Conservation (phyloP, 768 basidiomycete genomes). For the Pulveroboletus sp. region DNA sequence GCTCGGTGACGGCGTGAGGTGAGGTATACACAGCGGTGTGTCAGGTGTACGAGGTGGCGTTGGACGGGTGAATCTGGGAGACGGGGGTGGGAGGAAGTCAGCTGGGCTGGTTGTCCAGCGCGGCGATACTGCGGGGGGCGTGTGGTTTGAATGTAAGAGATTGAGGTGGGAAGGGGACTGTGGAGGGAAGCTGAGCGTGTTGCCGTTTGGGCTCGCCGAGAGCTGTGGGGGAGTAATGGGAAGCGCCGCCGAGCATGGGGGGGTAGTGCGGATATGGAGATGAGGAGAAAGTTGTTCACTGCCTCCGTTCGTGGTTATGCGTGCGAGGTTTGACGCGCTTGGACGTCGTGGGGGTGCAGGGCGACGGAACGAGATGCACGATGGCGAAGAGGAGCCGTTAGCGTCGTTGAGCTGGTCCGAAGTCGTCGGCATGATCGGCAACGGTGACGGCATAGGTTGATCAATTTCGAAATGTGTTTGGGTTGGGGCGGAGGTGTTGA, state of each 20-base stretch:
- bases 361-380: slow-evolving; percentile 49
- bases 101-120: slow-evolving; percentile 33
- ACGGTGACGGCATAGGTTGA: slow-evolving; percentile 44
- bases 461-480: slow-evolving; percentile 60
- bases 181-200: slow-evolving; percentile 23
- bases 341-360: slow-evolving; percentile 53
- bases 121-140: slow-evolving; percentile 47
- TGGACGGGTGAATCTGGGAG: slow-evolving; percentile 20
- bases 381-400: slow-evolving; percentile 64
- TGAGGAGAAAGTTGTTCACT: slow-evolving; percentile 39
- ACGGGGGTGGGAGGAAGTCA: slow-evolving; percentile 38
- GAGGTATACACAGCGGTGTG: slow-evolving; percentile 31
- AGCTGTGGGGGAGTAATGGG: slow-evolving; percentile 37
- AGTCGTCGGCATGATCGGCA: slow-evolving; percentile 54
- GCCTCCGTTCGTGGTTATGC: slow-evolving; percentile 56
- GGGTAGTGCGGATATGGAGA: slow-evolving; percentile 57
- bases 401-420: slow-evolving; percentile 37
- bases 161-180: slow-evolving; percentile 59
- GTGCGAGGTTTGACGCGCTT: slow-evolving; percentile 57
- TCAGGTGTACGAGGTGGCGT: slow-evolving; percentile 37
- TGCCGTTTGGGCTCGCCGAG: slow-evolving; percentile 17
- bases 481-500: slow-evolving; percentile 53
- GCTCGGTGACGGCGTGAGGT: slow-evolving; percentile 43
- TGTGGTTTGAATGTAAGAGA: slow-evolving; percentile 55
- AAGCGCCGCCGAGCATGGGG: slow-evolving; percentile 55